These are phyloP conservation scores for Apiotrichum mycotoxinovorans DNA, from an alignment of 1,284 basidiomycete species.

Conservation along the genomic window DNA sequence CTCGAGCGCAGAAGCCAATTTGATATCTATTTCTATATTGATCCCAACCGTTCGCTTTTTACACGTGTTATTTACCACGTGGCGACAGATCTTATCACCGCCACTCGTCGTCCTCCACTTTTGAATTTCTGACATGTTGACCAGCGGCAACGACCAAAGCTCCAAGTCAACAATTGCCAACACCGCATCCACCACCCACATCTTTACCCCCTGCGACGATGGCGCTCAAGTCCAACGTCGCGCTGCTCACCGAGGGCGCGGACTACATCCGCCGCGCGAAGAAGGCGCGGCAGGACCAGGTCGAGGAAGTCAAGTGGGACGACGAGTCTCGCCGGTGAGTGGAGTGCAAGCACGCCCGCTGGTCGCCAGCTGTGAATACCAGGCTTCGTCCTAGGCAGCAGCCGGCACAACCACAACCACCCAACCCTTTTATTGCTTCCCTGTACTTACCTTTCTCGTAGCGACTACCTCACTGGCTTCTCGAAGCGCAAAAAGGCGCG, in stretches of 20 bases:
- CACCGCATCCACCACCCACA: constrained; percentile 2
- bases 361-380: background rate
- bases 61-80: background rate
- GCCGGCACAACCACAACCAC: too few relatives aligned
- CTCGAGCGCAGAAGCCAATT: background rate
- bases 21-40: background rate
- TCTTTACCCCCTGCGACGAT: background rate
- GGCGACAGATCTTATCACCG: background rate
- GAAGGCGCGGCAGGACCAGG: constrained; percentile 43
- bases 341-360: background rate
- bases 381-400: background rate
- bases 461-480: constrained; percentile 51
- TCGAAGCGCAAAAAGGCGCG: constrained; percentile 51
- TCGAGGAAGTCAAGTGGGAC: constrained; percentile 52
- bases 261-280: constrained; percentile 48
- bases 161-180: background rate
- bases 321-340: constrained; percentile 47
- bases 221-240: constrained; percentile 41
- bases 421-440: too few relatives aligned
- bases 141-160: background rate
- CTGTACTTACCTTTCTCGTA: constrained; percentile 5
- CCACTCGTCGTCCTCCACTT: background rate
- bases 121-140: background rate
- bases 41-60: background rate
- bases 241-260: constrained; percentile 49